Base-by-base conservation (phyloP, 371 early-diverging fungal genomes). In the Zychaea mexicana region DNA sequence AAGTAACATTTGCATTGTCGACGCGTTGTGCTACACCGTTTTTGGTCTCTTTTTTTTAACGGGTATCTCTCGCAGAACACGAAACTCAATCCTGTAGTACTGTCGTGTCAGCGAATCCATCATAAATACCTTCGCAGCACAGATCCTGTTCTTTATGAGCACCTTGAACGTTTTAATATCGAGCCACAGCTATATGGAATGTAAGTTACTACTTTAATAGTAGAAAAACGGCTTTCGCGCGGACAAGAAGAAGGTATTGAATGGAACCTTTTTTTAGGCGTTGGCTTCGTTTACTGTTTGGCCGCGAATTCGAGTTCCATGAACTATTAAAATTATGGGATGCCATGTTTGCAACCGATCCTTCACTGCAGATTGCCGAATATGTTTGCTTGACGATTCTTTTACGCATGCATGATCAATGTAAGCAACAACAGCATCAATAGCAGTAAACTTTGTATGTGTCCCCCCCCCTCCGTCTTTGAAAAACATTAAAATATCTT, bases 111-210 rank as follows among this genome's bases (percentile, higher is more conserved):
- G 68, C 80, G 87, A 55, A 82, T 92, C 64, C 90, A 93, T 74
- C 71, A 90, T 67, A 85, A 92, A 36, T 74, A 88, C 62, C 79
- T 97, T 31, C 79, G 78, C 28, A 74, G 66, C 4, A 73, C 91
- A 17, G 96, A 97, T 70, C 81, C 83, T 15, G 80, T 85, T 12
- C 81, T 96, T 19, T 89, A 83, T 38, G 60, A 70, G 13, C 94
- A 93, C 64, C 67, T 97, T 53, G 86, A 82, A 52, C 68, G 70
- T 36, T 83, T 92, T 59, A 88, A 87, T 15, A 92, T 97, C 32
- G 96, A 97, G 64, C 97, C 97, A 2, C 97, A 97, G 70, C 84
- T 97, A 12, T 97, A 92, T 75, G 96, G 94, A 46, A 84, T 97
- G 90, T 89, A 88, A 71, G 90, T 72, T 57, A 52, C 13, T 36